Percentiles rank a stretch among this genome's conserved stretches.
Conservation (phyloP, 2,329 filamentous ascomycete genomes). For the Phaeosphaeria sp. region DNA sequence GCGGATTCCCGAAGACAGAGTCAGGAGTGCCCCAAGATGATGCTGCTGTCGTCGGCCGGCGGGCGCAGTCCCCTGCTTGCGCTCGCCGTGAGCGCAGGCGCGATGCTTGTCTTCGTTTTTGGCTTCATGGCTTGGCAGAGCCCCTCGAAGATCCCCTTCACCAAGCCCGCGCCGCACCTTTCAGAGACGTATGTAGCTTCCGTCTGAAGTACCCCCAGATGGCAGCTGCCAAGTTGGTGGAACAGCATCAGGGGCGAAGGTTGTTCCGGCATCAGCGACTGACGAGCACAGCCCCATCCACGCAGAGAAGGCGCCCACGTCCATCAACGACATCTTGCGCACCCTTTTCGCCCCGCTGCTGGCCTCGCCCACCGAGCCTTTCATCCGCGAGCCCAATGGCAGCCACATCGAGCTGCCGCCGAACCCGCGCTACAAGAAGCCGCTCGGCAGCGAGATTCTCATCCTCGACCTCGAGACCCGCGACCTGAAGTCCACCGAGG, state of each 20-base stretch:
- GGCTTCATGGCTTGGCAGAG: constrained; percentile 45
- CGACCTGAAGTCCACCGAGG: constrained; percentile 39
- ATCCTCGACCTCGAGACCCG: constrained; percentile 48
- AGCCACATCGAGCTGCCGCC: constrained; percentile 36
- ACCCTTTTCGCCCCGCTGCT: constrained; percentile 41
- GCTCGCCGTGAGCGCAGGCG: constrained; percentile 40
- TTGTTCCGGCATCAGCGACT: constrained; percentile 11
- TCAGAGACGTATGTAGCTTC: constrained; percentile 28
- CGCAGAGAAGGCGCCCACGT: constrained; percentile 30
- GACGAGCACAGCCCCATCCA: constrained; percentile 30
- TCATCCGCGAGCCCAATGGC: constrained; percentile 41
- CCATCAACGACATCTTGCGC: constrained; percentile 42
- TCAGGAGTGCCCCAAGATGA: constrained; percentile 17
- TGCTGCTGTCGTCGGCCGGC: constrained; percentile 41
- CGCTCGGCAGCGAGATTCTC: constrained; percentile 42
- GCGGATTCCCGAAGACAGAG: constrained; percentile 7
- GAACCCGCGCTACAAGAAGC: constrained; percentile 41
- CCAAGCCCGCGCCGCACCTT: constrained; percentile 24
- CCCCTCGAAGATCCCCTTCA: constrained; percentile 33
- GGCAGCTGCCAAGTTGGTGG: background rate
- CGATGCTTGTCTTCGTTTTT: constrained; percentile 42
- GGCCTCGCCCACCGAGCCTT: constrained; percentile 32
- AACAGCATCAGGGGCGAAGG: background rate
- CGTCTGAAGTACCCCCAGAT: constrained; percentile 10
- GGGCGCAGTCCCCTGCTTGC: constrained; percentile 41